A percentile compares a stretch with the other conserved stretches of the same genome.
phyloP scores from a whole-genome alignment of 2,329 filamentous ascomycete species.

The Xylogone sp. region DNA sequence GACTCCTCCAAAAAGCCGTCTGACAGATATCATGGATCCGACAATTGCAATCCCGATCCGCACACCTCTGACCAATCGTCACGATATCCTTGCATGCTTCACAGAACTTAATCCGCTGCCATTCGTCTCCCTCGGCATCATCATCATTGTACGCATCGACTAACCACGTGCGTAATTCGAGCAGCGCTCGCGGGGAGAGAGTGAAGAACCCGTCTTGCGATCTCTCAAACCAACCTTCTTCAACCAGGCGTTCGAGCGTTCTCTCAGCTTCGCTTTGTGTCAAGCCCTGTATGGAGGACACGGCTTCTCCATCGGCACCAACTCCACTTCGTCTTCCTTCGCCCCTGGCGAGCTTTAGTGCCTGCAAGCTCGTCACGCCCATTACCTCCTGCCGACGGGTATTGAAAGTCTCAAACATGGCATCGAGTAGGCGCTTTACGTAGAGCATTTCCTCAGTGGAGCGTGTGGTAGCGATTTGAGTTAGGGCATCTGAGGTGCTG shows the following conservation, averaged over 20 bases:
- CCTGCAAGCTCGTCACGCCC: slow-evolving; percentile 76
- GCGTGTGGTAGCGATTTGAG: slow-evolving; percentile 81
- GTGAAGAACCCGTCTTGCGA: slow-evolving; percentile 70
- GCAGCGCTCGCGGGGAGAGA: slow-evolving; percentile 70
- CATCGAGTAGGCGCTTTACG: slow-evolving; percentile 81
- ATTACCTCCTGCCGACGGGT: slow-evolving; percentile 75
- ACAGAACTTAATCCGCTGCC: slow-evolving; percentile 80
- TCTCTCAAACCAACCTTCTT: slow-evolving; percentile 81
- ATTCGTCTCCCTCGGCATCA: slow-evolving; percentile 51
- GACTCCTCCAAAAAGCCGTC: slow-evolving; percentile 66
- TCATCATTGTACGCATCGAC: slow-evolving; percentile 87
- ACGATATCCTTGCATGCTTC: slow-evolving; percentile 86
- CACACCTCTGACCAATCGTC: slow-evolving; percentile 77
- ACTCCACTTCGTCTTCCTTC: slow-evolving; percentile 21
- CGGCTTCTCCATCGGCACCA: slow-evolving; percentile 24
- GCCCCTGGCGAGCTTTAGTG: slow-evolving; percentile 62
- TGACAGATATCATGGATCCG: slow-evolving; percentile 77
- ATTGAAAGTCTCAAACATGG: slow-evolving; percentile 90
- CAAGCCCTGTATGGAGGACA: slow-evolving; percentile 51
- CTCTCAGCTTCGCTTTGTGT: slow-evolving; percentile 75
- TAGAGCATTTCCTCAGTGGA: slow-evolving; percentile 83
- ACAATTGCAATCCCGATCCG: slow-evolving; percentile 60
- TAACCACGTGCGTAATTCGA: slow-evolving; percentile 83
- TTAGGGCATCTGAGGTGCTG: slow-evolving; percentile 76
- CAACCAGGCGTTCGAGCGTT: slow-evolving; percentile 65